Evolutionary conservation across 106 monocot species (phyloP), one percentile per base, ranked within the genome.

Genomic region (Dendrobium officinale): DNA sequence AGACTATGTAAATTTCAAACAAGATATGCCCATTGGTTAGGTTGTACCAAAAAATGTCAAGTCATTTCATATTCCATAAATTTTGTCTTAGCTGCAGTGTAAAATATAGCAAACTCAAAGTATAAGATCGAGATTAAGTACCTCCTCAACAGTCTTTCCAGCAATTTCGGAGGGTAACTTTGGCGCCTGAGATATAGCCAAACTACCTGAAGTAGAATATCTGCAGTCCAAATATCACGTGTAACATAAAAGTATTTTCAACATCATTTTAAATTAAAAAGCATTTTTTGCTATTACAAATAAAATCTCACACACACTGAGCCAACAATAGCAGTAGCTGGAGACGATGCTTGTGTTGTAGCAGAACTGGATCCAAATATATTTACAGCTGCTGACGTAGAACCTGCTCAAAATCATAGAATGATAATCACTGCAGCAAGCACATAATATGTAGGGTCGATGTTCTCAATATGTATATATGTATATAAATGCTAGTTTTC

Each of bases 111-210:
- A 10, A 61, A 61, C 61, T 22, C 61, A 76, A 74, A n/a, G 42
- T 19, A 72, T 33, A 16, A 74, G 74, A 9, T 20, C 9, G 4
- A 74, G 49, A 49, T 44, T 76, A 48, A 76, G 4, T 89, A 96
- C 93, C 95, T 96, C 93, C 79, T 93, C 96, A 61, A 93, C 93
- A 82, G 83, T 85, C 88, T 96, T 96, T 6, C 96, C 96, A 80
- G 79, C 79, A 77, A 96, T 88, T 75, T 96, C 96, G 22, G 96
- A 96, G 82, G 96, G 96, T 67, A 91, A 80, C 74, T 88, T 93
- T 20, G 91, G 93, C 19, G 79, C 83, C 31, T 85, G 91, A 73
- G 86, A 43, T 58, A 78, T 56, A 9, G 81, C 42, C 68, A 80
- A 51, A 79, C 77, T 83, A 31, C 67, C 72, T 43, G 87, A 81